phyloP scores from a whole-genome alignment of 78 protist genomes.

The Dictyostelium citrinum region DNA sequence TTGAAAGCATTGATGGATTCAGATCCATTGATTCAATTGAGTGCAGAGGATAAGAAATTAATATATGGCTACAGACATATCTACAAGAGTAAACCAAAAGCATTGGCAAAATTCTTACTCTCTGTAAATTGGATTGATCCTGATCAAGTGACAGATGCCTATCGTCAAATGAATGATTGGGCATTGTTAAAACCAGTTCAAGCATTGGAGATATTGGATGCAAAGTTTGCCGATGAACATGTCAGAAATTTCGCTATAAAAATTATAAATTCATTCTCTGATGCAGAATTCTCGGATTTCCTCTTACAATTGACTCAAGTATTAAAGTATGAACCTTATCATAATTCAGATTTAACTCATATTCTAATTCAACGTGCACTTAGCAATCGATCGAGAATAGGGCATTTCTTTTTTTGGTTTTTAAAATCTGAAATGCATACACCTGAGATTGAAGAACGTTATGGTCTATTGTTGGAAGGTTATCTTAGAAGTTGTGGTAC shows the following conservation, averaged over 20 bases:
- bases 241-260: constrained; percentile 89
- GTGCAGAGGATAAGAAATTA: constrained; percentile 47
- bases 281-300: constrained; percentile 82
- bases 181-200: constrained; percentile 56
- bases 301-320: constrained; percentile 88
- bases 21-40: constrained; percentile 35
- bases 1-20: constrained; percentile 34
- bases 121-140: constrained; percentile 49
- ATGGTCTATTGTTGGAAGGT: constrained; percentile 92
- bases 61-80: constrained; percentile 36
- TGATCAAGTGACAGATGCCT: constrained; percentile 54
- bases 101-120: constrained; percentile 54
- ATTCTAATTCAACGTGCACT: constrained; percentile 85
- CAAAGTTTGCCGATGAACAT: constrained; percentile 75
- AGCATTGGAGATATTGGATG: constrained; percentile 87
- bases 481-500: constrained; percentile 88
- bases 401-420: constrained; percentile 86
- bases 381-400: constrained; percentile 62
- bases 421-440: constrained; percentile 92
- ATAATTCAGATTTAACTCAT: constrained; percentile 64
- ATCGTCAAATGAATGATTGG: constrained; percentile 50
- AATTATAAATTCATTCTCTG: constrained; percentile 73
- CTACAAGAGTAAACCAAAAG: constrained; percentile 43
- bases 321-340: constrained; percentile 91
- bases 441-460: constrained; percentile 87